Evolutionary conservation across 768 basidiomycete species (phyloP).

Genomic region (Tricholoma terreum): DNA sequence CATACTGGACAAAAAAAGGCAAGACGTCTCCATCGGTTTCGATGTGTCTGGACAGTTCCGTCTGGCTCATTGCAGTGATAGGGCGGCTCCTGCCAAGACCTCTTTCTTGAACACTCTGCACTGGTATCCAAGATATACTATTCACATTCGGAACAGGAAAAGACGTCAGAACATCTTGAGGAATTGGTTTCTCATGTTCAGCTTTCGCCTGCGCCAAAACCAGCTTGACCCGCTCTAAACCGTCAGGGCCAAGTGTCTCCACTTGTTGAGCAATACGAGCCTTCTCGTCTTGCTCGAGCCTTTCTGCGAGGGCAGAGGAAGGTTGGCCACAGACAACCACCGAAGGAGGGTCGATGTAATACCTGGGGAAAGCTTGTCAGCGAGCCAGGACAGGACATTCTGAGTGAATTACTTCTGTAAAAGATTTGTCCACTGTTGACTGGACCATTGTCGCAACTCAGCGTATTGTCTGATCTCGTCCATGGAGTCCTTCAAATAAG

Average conservation of each 20-base stretch:
- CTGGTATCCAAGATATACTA: constrained; percentile 90
- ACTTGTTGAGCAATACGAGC: constrained; percentile 70
- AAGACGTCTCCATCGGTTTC: constrained; percentile 62
- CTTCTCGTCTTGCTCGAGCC: constrained; percentile 80
- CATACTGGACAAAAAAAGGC: constrained; percentile 91
- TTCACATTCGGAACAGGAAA: constrained; percentile 93
- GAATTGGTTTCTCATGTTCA: constrained; percentile 83
- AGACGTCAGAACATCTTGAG: constrained; percentile 69
- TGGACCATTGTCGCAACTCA: constrained; percentile 67
- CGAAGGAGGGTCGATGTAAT: constrained; percentile 69
- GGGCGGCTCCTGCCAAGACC: constrained; percentile 43
- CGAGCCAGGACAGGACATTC: not conserved
- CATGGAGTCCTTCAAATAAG: constrained; percentile 68
- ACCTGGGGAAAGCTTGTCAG: constrained; percentile 44
- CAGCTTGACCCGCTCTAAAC: constrained; percentile 65
- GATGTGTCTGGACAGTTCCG: constrained; percentile 59
- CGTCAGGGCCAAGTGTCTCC: constrained; percentile 70
- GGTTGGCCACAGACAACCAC: constrained; percentile 86
- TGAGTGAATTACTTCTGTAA: constrained; percentile 56
- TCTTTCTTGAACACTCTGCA: constrained; percentile 59
- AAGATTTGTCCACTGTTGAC: constrained; percentile 71
- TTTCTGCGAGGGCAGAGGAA: constrained; percentile 77
- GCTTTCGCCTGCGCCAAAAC: constrained; percentile 80
- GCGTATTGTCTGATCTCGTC: constrained; percentile 76
- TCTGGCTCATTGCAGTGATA: constrained; percentile 25